Evolutionary conservation across 2,329 filamentous ascomycete genomes (phyloP).

Genomic region (Tolypocladium paradoxum): DNA sequence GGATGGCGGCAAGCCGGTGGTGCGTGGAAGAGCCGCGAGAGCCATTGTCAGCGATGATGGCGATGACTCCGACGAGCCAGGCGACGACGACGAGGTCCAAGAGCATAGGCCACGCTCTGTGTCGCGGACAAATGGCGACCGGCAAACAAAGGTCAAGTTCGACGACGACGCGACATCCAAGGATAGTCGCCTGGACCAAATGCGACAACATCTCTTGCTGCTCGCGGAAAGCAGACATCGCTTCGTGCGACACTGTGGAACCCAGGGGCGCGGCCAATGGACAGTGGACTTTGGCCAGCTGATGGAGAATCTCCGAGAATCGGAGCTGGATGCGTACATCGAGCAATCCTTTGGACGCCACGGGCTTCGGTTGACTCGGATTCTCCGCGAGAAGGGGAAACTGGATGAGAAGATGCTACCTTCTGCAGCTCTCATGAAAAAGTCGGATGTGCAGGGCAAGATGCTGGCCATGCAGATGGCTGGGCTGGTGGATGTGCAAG

Average conservation of each 20-base stretch:
- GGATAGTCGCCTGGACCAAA: constrained; percentile 41
- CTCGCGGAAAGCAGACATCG: constrained; percentile 57
- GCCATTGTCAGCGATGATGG: constrained; percentile 12
- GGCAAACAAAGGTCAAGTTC: constrained; percentile 38
- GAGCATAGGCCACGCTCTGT: constrained; percentile 10
- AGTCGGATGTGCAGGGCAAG: constrained; percentile 73
- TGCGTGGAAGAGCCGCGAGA: constrained; percentile 5
- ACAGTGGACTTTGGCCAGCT: constrained; percentile 72
- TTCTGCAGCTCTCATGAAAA: constrained; percentile 70
- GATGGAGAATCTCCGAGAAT: constrained; percentile 57
- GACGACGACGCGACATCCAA: constrained; percentile 32
- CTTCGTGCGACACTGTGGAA: constrained; percentile 59
- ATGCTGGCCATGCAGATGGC: constrained; percentile 78
- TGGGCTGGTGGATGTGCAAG: constrained; percentile 83
- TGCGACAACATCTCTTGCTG: constrained; percentile 64
- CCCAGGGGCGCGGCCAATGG: constrained; percentile 60
- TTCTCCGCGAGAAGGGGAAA: constrained; percentile 78
- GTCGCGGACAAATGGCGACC: constrained; percentile 23
- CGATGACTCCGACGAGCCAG: constrained; percentile 24
- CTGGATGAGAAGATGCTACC: constrained; percentile 89
- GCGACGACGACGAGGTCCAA: constrained; percentile 15
- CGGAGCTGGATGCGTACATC: constrained; percentile 74
- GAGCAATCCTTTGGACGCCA: constrained; percentile 64
- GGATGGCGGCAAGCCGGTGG: constrained; percentile 15
- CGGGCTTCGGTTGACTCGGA: constrained; percentile 73